These are phyloP conservation scores for Suillus sp. DNA, from an alignment of 768 basidiomycete species.

Conservation along the genomic window DNA sequence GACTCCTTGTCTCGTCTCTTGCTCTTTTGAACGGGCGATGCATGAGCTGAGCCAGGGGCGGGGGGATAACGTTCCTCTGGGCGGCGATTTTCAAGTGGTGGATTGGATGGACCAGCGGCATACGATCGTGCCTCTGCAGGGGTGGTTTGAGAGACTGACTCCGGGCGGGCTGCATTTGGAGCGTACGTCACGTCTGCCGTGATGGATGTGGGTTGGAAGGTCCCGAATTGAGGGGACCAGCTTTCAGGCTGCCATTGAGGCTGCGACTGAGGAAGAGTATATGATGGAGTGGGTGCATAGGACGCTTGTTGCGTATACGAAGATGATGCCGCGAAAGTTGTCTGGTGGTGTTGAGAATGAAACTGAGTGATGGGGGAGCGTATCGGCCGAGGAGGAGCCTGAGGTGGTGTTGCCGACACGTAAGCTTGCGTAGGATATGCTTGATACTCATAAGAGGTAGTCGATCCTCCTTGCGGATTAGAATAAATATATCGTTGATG, in stretches of 20 bases:
- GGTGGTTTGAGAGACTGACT: constrained; percentile 31
- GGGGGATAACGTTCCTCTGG: constrained; percentile 36
- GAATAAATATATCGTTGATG: constrained; percentile 56
- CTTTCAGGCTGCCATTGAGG: constrained; percentile 43
- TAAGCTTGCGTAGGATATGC: constrained; percentile 39
- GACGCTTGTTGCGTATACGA: constrained; percentile 32
- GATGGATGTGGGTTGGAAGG: constrained; percentile 37
- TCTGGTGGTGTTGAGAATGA: constrained; percentile 33
- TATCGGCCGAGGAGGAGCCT: constrained; percentile 31
- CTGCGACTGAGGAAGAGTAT: constrained; percentile 30
- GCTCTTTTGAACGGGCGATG: constrained; percentile 35
- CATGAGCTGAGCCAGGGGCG: constrained; percentile 27
- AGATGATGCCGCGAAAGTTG: constrained; percentile 28
- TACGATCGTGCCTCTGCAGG: constrained; percentile 35
- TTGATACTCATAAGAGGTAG: constrained; percentile 52
- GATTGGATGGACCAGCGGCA: constrained; percentile 26
- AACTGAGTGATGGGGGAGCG: constrained; percentile 36
- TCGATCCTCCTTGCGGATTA: constrained; percentile 42
- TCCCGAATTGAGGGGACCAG: constrained; percentile 39
- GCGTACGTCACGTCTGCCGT: constrained; percentile 38
- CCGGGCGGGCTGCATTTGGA: constrained; percentile 36
- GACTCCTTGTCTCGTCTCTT: constrained; percentile 41
- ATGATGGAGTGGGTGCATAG: constrained; percentile 32
- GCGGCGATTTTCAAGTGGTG: constrained; percentile 36
- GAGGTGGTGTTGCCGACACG: constrained; percentile 30